Conservation (phyloP, 345 rosid genomes). For the Eucalyptus virginea region DNA sequence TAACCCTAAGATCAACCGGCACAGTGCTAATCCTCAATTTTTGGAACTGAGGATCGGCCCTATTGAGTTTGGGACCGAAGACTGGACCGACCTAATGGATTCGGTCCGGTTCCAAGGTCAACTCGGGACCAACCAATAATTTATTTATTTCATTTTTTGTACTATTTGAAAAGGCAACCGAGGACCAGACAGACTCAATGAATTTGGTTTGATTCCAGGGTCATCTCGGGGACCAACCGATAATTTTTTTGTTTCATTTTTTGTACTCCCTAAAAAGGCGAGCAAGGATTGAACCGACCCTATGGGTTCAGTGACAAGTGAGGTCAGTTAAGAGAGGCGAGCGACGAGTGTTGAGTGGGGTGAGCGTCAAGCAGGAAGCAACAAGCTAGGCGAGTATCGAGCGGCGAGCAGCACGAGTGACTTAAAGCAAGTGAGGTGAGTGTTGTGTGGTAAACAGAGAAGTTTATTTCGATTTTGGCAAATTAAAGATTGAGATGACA, state of each 20-base stretch:
- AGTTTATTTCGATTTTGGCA: too few species aligned
- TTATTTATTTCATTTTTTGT: too few species aligned
- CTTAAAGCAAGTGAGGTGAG: too few species aligned
- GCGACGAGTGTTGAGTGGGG: too few species aligned
- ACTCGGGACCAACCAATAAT: accelerated
- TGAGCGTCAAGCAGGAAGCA: too few species aligned
- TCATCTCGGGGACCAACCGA: accelerated
- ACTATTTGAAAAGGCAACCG: accelerated
- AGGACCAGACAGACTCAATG: accelerated
- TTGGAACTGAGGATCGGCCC: accelerated
- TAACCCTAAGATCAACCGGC: accelerated
- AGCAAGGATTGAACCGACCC: accelerated
- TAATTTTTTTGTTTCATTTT: too few species aligned
- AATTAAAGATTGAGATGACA: too few species aligned
- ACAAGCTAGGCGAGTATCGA: too few species aligned
- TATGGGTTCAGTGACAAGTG: accelerated
- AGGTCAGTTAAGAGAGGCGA: accelerated
- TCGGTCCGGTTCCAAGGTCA: accelerated
- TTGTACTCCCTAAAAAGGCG: too few species aligned
- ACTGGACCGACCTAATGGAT: accelerated
- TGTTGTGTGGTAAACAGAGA: accelerated
- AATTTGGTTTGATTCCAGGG: too few species aligned
- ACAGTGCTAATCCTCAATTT: accelerated
- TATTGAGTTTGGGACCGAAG: too few species aligned
- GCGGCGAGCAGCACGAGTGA: accelerated